phyloP scores from a whole-genome alignment of 345 rosid species.

The Lumnitzera littorea region DNA sequence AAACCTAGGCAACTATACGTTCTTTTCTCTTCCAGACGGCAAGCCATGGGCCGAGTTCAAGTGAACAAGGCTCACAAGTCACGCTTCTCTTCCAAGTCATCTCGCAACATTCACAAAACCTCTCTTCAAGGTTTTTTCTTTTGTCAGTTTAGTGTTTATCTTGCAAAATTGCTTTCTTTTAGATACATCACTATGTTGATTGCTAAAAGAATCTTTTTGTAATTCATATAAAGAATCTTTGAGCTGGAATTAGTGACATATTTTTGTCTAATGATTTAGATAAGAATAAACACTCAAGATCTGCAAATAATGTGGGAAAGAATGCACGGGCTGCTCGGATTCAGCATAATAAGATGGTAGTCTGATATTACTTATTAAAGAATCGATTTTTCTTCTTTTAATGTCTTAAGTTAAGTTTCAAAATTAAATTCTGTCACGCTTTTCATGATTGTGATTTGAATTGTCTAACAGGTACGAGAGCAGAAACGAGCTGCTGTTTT shows the following conservation, averaged over 20 bases:
- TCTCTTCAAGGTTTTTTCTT: conserved; percentile 40
- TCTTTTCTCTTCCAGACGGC: too few relatives aligned
- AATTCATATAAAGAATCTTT: neutral
- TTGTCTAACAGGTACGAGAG: conserved; percentile 52
- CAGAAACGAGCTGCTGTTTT: conserved; percentile 72
- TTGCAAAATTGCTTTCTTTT: neutral
- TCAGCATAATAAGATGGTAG: conserved; percentile 79
- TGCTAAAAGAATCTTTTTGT: too few relatives aligned
- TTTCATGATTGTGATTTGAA: neutral
- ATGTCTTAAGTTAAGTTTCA: neutral
- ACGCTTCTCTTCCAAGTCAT: conserved; percentile 69
- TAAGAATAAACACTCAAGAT: conserved; percentile 50
- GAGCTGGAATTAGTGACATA: neutral
- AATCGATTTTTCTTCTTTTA: conserved; percentile 1
- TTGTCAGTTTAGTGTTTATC: neutral
- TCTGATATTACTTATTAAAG: too few relatives aligned
- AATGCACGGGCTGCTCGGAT: conserved; percentile 65
- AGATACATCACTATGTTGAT: neutral
- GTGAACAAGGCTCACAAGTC: conserved; percentile 81
- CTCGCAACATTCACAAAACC: conserved; percentile 70
- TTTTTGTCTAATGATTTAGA: conserved; percentile 27
- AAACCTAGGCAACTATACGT: too few relatives aligned
- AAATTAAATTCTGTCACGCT: neutral
- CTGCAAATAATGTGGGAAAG: conserved; percentile 47
- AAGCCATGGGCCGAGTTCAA: conserved; percentile 45